Evolutionary conservation across 1,284 basidiomycete genomes (phyloP).

Genomic region (Fomitiporia mediterranea): DNA sequence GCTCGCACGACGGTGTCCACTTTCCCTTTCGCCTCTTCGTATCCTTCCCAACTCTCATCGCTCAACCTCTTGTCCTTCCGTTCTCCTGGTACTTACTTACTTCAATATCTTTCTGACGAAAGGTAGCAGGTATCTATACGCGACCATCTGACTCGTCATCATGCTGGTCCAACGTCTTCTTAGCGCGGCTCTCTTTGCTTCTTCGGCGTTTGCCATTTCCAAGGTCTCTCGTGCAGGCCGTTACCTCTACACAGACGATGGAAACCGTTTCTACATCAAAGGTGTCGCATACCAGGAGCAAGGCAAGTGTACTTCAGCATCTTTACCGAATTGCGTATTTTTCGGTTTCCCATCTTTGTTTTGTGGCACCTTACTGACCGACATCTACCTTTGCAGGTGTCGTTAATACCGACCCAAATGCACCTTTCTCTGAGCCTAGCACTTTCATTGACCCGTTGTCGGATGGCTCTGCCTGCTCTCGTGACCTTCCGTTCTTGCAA

Average conservation of each 20-base stretch:
- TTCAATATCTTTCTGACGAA: background rate
- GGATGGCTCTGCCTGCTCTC: conserved; percentile 59
- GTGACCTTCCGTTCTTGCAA: conserved; percentile 77
- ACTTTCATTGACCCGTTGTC: conserved; percentile 76
- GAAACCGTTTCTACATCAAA: conserved; percentile 84
- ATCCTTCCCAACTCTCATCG: background rate
- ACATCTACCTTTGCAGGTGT: conserved; percentile 24
- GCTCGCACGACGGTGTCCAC: background rate
- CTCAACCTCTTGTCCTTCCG: background rate
- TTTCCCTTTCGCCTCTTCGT: background rate
- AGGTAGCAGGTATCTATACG: background rate
- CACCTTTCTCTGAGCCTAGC: conserved; percentile 76
- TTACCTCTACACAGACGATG: conserved; percentile 74
- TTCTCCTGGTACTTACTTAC: background rate
- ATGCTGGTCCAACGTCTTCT: conserved; percentile 5
- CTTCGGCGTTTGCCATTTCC: conserved; percentile 49
- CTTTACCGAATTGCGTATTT: too few species aligned
- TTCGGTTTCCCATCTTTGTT: background rate
- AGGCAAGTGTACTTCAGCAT: conserved; percentile 41
- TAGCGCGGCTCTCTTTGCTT: conserved; percentile 29
- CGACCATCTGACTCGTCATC: background rate
- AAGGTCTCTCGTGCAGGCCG: conserved; percentile 61
- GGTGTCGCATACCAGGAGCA: conserved; percentile 89
- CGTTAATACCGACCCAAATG: conserved; percentile 41
- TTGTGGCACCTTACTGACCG: background rate